Conservation (phyloP, 2,329 filamentous ascomycete genomes). For the Pseudodiploospora longispora region DNA sequence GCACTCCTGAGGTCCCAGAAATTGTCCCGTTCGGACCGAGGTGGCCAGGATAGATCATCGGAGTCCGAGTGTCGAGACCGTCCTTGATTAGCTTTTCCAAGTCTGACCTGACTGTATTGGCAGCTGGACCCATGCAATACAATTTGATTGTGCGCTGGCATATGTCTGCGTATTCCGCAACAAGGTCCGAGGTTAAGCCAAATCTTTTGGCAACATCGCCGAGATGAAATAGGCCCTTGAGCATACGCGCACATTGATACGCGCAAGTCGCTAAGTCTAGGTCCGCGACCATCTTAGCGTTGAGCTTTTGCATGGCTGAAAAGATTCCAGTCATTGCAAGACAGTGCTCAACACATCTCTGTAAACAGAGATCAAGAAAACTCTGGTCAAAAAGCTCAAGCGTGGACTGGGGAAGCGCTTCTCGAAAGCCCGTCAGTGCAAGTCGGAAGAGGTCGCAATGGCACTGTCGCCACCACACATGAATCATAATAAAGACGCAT, state of each 20-base stretch:
- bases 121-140: constrained; percentile 43
- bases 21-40: no score
- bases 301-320: constrained; percentile 40
- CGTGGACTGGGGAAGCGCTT: constrained; percentile 37
- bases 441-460: constrained; percentile 50
- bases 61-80: constrained; percentile 25
- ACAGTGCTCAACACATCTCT: constrained; percentile 46
- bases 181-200: constrained; percentile 35
- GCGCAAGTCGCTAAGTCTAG: constrained; percentile 48
- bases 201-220: constrained; percentile 29
- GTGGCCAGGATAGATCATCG: neutral
- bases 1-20: no score
- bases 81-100: constrained; percentile 43
- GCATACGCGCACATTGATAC: constrained; percentile 46
- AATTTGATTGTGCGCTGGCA: constrained; percentile 44
- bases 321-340: constrained; percentile 49
- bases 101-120: constrained; percentile 38
- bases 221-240: constrained; percentile 43
- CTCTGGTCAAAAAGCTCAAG: constrained; percentile 38
- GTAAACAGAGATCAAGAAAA: constrained; percentile 42
- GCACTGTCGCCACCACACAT: constrained; percentile 52
- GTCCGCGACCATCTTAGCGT: constrained; percentile 45
- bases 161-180: constrained; percentile 41
- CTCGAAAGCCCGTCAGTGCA: constrained; percentile 42
- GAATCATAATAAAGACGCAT: constrained; percentile 52